Base-by-base conservation (phyloP, 1,139 yeast genomes). In the Scheffersomyces illinoinensis region DNA sequence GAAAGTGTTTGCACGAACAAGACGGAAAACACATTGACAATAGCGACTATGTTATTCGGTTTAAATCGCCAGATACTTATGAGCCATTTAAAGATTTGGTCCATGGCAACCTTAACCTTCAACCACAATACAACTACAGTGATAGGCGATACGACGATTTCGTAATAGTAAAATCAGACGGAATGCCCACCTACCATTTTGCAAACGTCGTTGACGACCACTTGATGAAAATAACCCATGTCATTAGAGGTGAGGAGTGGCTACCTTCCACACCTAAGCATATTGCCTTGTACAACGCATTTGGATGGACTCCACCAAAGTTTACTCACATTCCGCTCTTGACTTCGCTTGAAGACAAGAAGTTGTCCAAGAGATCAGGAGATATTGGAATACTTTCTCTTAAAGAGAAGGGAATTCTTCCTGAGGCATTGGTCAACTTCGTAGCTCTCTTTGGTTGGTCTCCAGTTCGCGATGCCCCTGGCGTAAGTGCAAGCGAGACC, bases 171-270 rank as follows among this genome's bases (percentile, higher is more conserved):
- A 95, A 96, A 71, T 90, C 97, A 8, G 98, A 95, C 70, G 95
- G 96, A 0, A 77, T 91, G 62, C 99, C 99, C 19, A 95, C 99
- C 0, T 95, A 95, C 68, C 99, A 95, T 74, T 89, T 95, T 69
- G 99, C 99, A 21, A 93, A 92, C 68, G 97, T 95, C 1, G 86
- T 95, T 2, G 99, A 95, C 69, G 99, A 95, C 71, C 97, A 93
- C 71, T 75, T 90, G 55, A 96, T 95, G 99, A 74, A 85, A 54
- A 90, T 95, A 52, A 91, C 98, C 0, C 98, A 96, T 72, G 99
- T 95, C 10, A 87, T 95, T 12, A 81, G 99, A 63, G 99, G 99
- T 48, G 99, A 95, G 70, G 98, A 95, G 72, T 96, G 99, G 99
- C 77, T 95, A 10, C 89, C 97, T 1, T 91, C 98, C 0, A 95